A percentile compares a stretch with the other conserved stretches of the same genome.
phyloP scores from a whole-genome alignment of 2,329 filamentous ascomycete genomes.

The Colletotrichum ledebouriae region DNA sequence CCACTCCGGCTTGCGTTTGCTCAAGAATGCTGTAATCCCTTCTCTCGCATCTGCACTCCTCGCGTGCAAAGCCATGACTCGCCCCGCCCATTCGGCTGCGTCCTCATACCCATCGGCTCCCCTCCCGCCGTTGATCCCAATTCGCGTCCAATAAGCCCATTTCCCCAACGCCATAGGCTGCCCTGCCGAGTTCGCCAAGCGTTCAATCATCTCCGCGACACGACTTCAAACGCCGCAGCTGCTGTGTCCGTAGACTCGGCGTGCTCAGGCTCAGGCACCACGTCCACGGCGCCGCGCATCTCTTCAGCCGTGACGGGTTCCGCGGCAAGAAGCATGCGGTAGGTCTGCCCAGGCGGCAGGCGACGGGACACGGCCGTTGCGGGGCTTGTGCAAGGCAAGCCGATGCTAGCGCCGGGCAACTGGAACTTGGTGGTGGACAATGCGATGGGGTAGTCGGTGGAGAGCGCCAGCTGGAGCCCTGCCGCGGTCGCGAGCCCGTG shows the following conservation, averaged over 20 bases:
- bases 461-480: conserved; percentile 51
- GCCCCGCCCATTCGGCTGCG: conserved; percentile 47
- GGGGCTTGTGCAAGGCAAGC: conserved; percentile 51
- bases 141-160: conserved; percentile 53
- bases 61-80: conserved; percentile 50
- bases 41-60: conserved; percentile 48
- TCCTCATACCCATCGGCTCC: conserved; percentile 46
- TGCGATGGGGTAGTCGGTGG: conserved; percentile 49
- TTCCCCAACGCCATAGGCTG: conserved; percentile 52
- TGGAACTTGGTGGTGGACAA: conserved; percentile 44
- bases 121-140: conserved; percentile 42
- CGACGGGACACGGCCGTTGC: conserved; percentile 47
- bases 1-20: conserved; percentile 48
- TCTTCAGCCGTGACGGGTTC: conserved; percentile 47
- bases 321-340: conserved; percentile 49
- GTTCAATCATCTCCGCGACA: conserved; percentile 46
- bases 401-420: conserved; percentile 49
- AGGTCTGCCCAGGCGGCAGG: conserved; percentile 45
- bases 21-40: conserved; percentile 47
- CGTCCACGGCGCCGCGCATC: conserved; percentile 47
- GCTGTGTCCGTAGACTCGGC: conserved; percentile 43
- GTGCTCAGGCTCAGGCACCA: conserved; percentile 41
- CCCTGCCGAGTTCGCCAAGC: conserved; percentile 44
- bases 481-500: conserved; percentile 51
- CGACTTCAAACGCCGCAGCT: conserved; percentile 45